A percentile compares a stretch with the other conserved stretches of the same genome.
phyloP scores from a whole-genome alignment of 345 rosid species.

The Acer negundo region DNA sequence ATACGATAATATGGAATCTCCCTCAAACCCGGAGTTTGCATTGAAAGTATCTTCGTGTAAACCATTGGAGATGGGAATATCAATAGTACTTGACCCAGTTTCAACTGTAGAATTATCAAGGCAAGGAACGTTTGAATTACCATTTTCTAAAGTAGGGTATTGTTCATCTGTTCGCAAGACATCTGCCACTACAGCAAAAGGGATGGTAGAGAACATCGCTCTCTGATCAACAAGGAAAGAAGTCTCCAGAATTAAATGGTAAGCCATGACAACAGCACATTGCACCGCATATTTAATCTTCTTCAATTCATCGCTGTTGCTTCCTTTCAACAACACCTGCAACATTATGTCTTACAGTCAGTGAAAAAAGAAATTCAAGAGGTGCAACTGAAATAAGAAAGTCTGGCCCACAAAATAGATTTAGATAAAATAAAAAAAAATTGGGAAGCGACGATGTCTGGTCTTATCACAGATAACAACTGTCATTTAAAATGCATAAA shows the following conservation, averaged over 20 bases:
- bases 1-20: conserved; percentile 44
- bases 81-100: conserved; percentile 28
- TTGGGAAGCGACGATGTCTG: not conserved
- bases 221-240: conserved; percentile 80
- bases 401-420: not conserved
- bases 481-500: not conserved
- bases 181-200: conserved; percentile 35
- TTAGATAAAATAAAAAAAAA: not conserved
- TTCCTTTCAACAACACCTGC: conserved; percentile 92
- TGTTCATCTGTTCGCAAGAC: conserved; percentile 25
- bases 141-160: conserved; percentile 31
- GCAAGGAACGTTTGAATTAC: conserved; percentile 26
- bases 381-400: not conserved
- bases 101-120: conserved; percentile 31
- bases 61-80: conserved; percentile 55
- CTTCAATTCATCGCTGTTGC: conserved; percentile 77
- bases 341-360: conserved; percentile 16
- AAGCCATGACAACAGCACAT: conserved; percentile 63
- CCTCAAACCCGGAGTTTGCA: conserved; percentile 34
- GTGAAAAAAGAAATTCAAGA: not conserved
- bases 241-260: conserved; percentile 91
- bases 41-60: conserved; percentile 33
- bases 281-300: conserved; percentile 82
- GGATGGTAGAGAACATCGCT: conserved; percentile 77
- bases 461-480: not conserved